A percentile compares a stretch with the other conserved stretches of the same genome.
phyloP scores from a whole-genome alignment of 176 grass and related monocot genomes.

The Oropetium thomaeum region DNA sequence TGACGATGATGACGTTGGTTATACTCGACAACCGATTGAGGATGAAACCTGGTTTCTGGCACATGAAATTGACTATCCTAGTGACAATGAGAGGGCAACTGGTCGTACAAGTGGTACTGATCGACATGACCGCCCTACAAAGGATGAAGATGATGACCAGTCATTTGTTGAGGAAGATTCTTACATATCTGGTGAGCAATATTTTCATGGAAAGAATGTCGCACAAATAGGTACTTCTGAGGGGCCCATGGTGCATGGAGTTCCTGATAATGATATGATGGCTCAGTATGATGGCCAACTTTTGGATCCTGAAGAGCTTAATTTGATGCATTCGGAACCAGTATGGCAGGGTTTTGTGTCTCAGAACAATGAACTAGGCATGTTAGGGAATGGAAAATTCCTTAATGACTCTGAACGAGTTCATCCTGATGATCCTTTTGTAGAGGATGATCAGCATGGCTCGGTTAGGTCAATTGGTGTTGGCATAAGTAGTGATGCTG shows the following conservation, averaged over 20 bases:
- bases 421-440: conserved; percentile 77
- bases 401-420: conserved; percentile 47
- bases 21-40: conserved; percentile 94
- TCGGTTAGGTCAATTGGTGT: conserved; percentile 96
- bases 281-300: conserved; percentile 84
- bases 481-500: conserved; percentile 92
- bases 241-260: conserved; percentile 42
- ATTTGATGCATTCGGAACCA: conserved; percentile 94
- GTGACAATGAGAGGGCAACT: conserved; percentile 86
- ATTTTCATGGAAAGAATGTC: conserved; percentile 60
- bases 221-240: conserved; percentile 45
- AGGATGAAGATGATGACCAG: conserved; percentile 81
- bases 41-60: conserved; percentile 98
- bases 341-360: conserved; percentile 97
- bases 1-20: conserved; percentile 93
- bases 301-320: conserved; percentile 87
- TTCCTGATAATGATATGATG: conserved; percentile 74
- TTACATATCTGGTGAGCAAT: conserved; percentile 84
- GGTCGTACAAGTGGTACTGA: conserved; percentile 47
- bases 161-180: conserved; percentile 95
- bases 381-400: conserved; percentile 75
- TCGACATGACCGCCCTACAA: conserved; percentile 62
- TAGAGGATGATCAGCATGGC: conserved; percentile 96
- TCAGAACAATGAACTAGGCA: conserved; percentile 78
- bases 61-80: conserved; percentile 98